A percentile compares a stretch with the other conserved stretches of the same genome.
These are phyloP conservation scores for Bombardia bombarda DNA, from an alignment of 495 filamentous ascomycete genomes.

Conservation along the genomic window DNA sequence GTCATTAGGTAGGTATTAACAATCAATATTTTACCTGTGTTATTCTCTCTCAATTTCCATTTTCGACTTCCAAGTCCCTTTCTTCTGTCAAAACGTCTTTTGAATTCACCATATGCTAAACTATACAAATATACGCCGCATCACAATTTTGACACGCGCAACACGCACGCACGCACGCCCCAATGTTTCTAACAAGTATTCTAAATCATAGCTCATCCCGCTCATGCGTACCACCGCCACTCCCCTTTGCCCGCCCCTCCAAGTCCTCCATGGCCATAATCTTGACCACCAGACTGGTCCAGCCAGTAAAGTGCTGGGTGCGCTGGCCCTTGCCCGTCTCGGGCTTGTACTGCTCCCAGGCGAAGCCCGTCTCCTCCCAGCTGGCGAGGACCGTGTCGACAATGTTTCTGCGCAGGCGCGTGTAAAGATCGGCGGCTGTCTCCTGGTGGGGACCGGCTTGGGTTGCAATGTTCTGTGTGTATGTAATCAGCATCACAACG, in stretches of 20 bases:
- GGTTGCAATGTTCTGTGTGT: slow-evolving; percentile 39
- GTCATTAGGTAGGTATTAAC: too few relatives aligned
- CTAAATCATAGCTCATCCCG: slow-evolving; percentile 27
- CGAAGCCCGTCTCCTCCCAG: slow-evolving; percentile 90
- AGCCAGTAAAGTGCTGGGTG: slow-evolving; percentile 96
- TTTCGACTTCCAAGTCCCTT: too few relatives aligned
- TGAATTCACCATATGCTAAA: too few relatives aligned
- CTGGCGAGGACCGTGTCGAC: slow-evolving; percentile 81
- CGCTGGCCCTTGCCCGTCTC: slow-evolving; percentile 87
- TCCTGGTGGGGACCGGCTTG: slow-evolving; percentile 58
- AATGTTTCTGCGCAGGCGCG: slow-evolving; percentile 67
- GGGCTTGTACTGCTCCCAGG: slow-evolving; percentile 98
- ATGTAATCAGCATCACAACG: neutral
- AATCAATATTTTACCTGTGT: too few relatives aligned
- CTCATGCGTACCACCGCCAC: too few relatives aligned
- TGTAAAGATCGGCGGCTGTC: slow-evolving; percentile 68
- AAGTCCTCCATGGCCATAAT: slow-evolving; percentile 77
- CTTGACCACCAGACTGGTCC: slow-evolving; percentile 96
- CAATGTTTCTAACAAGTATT: too few relatives aligned
- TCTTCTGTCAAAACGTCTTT: too few relatives aligned
- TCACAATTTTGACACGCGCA: too few relatives aligned
- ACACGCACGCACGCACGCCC: too few relatives aligned
- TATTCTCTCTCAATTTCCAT: too few relatives aligned
- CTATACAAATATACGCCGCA: too few relatives aligned
- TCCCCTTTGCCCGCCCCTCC: slow-evolving; percentile 3